Conservation (phyloP, 2,329 filamentous ascomycete genomes). For the Ophiosphaerella herpotricha region DNA sequence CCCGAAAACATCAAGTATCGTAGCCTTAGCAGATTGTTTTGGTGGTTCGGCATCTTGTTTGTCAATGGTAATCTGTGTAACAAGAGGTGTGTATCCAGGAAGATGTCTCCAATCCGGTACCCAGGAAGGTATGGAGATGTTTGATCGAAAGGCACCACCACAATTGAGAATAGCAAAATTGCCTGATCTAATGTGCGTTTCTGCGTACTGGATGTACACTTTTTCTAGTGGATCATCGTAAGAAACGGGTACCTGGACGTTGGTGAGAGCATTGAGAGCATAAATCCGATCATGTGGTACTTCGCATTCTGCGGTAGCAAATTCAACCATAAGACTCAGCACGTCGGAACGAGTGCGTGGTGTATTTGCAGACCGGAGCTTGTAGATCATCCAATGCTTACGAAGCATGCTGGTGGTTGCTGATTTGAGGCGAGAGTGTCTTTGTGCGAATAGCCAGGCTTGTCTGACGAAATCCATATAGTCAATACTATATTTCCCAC, state of each 20-base stretch:
- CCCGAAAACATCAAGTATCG: not conserved
- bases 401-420: not conserved
- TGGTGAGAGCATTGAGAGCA: not conserved
- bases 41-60: not conserved
- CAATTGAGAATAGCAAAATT: slow-evolving; percentile 3
- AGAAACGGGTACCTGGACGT: not conserved
- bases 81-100: not conserved
- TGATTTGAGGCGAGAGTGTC: not conserved
- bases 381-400: slow-evolving; percentile 3
- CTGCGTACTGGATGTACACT: not conserved
- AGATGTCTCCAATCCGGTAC: slow-evolving; percentile 2
- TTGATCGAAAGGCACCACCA: not conserved
- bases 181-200: not conserved
- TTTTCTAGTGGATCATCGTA: not conserved
- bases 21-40: too few relatives aligned
- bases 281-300: slow-evolving; percentile 3
- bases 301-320: not conserved
- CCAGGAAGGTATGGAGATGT: not conserved
- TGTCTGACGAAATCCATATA: slow-evolving; percentile 3
- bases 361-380: not conserved
- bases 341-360: not conserved
- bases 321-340: slow-evolving; percentile 1
- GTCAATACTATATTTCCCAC: slow-evolving; percentile 1
- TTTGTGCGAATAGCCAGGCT: not conserved
- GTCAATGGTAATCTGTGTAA: not conserved